Evolutionary conservation across 176 grass and related monocot species (phyloP).

Genomic region (Neostapfia colusana): DNA sequence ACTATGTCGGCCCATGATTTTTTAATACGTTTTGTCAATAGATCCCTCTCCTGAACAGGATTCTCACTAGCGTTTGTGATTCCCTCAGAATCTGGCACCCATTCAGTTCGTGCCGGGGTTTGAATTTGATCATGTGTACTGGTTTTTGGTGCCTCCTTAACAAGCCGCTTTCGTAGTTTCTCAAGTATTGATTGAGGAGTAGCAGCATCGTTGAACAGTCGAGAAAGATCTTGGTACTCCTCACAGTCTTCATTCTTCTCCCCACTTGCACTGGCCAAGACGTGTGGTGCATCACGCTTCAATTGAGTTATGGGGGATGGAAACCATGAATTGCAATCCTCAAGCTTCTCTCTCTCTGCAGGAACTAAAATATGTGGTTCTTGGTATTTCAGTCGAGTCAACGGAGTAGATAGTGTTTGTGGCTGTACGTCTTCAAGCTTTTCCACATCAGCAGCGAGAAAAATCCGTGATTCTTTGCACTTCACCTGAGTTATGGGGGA

Average conservation of each 20-base stretch:
- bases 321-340: conserved; percentile 32
- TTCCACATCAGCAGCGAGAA: conserved; percentile 33
- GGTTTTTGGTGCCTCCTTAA: conserved; percentile 31
- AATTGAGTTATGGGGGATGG: conserved; percentile 51
- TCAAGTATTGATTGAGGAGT: conserved; percentile 52
- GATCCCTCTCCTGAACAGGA: conserved; percentile 21
- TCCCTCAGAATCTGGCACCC: background rate
- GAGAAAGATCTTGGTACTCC: conserved; percentile 43
- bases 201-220: conserved; percentile 50
- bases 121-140: conserved; percentile 28
- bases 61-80: conserved; percentile 24
- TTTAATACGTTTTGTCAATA: conserved; percentile 7
- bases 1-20: conserved; percentile 61
- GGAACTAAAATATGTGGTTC: conserved; percentile 26
- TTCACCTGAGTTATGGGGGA: conserved; percentile 51
- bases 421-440: conserved; percentile 36
- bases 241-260: conserved; percentile 25
- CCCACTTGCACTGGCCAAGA: conserved; percentile 7
- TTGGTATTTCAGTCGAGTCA: conserved; percentile 34
- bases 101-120: conserved; percentile 22
- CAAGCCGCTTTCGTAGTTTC: conserved; percentile 48
- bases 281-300: conserved; percentile 38
- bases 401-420: conserved; percentile 32
- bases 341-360: conserved; percentile 31
- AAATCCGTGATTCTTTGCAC: conserved; percentile 32